Conservation (phyloP, 306 rosid genomes). For the Herpetospermum pedunculosum region DNA sequence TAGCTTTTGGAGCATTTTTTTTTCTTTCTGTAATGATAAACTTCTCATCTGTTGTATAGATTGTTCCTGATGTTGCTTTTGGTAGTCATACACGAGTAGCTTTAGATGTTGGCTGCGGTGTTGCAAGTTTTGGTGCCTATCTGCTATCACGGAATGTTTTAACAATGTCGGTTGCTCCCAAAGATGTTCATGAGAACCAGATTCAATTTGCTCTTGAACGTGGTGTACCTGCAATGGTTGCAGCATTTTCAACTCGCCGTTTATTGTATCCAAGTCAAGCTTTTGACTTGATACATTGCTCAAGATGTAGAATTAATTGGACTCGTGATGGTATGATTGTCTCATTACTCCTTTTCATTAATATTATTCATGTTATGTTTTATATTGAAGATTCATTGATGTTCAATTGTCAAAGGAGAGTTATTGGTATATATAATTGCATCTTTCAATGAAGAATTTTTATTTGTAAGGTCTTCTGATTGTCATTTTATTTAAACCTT, state of each 20-base stretch:
- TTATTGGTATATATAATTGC: neutral
- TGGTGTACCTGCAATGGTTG: constrained; percentile 94
- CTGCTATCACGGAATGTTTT: constrained; percentile 62
- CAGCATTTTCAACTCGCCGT: constrained; percentile 81
- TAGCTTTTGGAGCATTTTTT: neutral
- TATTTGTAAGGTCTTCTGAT: constrained; percentile 18
- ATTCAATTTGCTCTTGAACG: constrained; percentile 98
- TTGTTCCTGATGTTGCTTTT: constrained; percentile 74
- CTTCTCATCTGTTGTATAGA: constrained; percentile 29
- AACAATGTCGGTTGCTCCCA: constrained; percentile 88
- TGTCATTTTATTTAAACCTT: constrained; percentile 1
- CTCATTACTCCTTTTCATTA: neutral
- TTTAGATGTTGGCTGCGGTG: constrained; percentile 92
- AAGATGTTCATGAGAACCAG: constrained; percentile 95
- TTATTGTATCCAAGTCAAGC: constrained; percentile 85
- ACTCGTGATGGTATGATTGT: constrained; percentile 65
- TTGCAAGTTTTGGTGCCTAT: constrained; percentile 94
- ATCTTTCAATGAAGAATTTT: neutral
- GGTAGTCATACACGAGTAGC: constrained; percentile 67
- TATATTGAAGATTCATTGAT: neutral
- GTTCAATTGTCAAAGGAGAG: neutral
- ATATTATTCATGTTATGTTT: neutral
- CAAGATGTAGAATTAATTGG: constrained; percentile 94
- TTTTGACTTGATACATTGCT: constrained; percentile 87
- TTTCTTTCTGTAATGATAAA: constrained; percentile 19